A percentile compares a stretch with the other conserved stretches of the same genome.
Conservation (phyloP, 192 early-diverging fungal genomes). For the Umbelopsis ramanniana region DNA sequence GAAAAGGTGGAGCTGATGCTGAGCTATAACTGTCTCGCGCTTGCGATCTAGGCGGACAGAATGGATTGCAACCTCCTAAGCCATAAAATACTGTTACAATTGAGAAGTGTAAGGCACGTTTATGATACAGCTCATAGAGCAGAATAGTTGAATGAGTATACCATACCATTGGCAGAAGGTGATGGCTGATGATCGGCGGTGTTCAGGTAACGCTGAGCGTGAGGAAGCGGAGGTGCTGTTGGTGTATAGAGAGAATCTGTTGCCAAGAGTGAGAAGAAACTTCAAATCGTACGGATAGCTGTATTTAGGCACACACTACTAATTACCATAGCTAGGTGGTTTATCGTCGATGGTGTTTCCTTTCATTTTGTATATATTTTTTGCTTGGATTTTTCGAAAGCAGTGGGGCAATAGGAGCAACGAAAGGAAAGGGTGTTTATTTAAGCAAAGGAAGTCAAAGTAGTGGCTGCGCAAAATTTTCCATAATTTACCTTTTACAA, state of each 20-base stretch:
- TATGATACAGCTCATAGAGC: neutral
- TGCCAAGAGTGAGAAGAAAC: neutral
- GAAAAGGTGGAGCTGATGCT: neutral
- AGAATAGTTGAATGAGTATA: neutral
- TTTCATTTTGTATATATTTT: neutral
- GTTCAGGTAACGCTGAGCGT: too few relatives aligned
- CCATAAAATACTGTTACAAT: neutral
- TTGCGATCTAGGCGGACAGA: neutral
- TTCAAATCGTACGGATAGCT: neutral
- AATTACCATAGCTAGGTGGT: constrained; percentile 17
- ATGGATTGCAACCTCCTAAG: neutral
- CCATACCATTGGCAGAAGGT: too few relatives aligned
- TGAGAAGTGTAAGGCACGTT: neutral
- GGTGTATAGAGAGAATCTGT: neutral
- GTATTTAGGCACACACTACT: neutral
- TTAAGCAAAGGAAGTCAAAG: neutral
- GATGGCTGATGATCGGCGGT: too few relatives aligned
- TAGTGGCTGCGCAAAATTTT: constrained; percentile 1
- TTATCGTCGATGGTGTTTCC: neutral
- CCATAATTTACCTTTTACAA: neutral
- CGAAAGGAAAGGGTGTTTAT: neutral
- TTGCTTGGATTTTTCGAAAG: too few relatives aligned
- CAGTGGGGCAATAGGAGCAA: too few relatives aligned
- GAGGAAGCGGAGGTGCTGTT: neutral
- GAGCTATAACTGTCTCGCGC: neutral